Evolutionary conservation across 257 asterid genomes (phyloP).

Genomic region (Gentiana straminea): DNA sequence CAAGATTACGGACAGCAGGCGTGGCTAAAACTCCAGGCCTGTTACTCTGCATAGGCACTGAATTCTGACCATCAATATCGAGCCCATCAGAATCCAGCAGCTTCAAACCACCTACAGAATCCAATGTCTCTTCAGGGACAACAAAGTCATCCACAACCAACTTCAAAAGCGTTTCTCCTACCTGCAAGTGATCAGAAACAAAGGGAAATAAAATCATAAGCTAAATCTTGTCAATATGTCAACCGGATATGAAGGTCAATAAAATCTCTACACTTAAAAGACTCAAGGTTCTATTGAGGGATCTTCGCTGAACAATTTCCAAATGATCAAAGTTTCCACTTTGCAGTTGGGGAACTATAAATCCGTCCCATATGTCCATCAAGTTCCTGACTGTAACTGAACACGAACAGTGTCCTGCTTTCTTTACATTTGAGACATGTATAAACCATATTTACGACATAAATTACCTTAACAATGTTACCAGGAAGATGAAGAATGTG

Average conservation of each 20-base stretch:
- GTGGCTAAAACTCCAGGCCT: conserved; percentile 49
- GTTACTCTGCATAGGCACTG: conserved; percentile 19
- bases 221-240: too few species aligned
- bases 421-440: too few species aligned
- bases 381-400: too few species aligned
- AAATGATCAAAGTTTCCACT: too few species aligned
- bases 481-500: conserved; percentile 75
- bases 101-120: conserved; percentile 24
- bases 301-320: too few species aligned
- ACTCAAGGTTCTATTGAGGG: too few species aligned
- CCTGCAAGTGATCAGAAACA: conserved; percentile 34
- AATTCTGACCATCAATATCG: conserved; percentile 29
- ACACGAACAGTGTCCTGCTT: too few species aligned
- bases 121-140: conserved; percentile 17
- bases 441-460: neutral
- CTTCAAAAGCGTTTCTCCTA: conserved; percentile 86
- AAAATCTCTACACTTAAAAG: too few species aligned
- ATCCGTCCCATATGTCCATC: too few species aligned
- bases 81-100: conserved; percentile 20
- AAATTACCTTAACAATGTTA: conserved; percentile 65
- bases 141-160: conserved; percentile 49
- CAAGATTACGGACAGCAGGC: conserved; percentile 80
- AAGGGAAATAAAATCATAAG: neutral
- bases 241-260: too few species aligned
- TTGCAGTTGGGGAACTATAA: too few species aligned